Evolutionary conservation across 371 early-diverging fungal genomes (phyloP).

Genomic region (Saksenaea oblongispora): DNA sequence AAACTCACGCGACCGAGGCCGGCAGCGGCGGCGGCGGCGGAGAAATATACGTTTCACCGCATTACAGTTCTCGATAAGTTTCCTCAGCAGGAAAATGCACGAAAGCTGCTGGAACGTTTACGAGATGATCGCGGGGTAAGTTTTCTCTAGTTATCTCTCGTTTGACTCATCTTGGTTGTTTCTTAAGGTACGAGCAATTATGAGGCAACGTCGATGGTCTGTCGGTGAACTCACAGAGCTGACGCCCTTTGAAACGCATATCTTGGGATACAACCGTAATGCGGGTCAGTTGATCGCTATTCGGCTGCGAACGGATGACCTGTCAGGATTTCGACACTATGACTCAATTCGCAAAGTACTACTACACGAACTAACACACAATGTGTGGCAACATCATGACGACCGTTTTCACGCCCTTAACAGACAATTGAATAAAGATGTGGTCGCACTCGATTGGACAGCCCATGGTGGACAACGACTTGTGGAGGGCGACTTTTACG

Average conservation of each 20-base stretch:
- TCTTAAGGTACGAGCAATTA: slow-evolving; percentile 62
- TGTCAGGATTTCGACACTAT: slow-evolving; percentile 88
- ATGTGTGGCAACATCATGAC: slow-evolving; percentile 83
- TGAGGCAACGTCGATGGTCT: slow-evolving; percentile 75
- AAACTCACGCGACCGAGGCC: slow-evolving; percentile 1
- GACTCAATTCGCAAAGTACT: slow-evolving; percentile 72
- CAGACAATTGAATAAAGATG: slow-evolving; percentile 76
- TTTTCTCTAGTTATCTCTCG: neutral
- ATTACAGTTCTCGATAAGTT: slow-evolving; percentile 70
- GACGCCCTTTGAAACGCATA: slow-evolving; percentile 74
- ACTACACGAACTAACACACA: slow-evolving; percentile 90
- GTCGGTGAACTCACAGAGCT: slow-evolving; percentile 81
- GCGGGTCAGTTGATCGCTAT: slow-evolving; percentile 81
- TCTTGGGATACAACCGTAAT: slow-evolving; percentile 89
- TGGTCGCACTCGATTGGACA: slow-evolving; percentile 66
- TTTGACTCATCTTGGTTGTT: neutral
- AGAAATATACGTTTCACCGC: slow-evolving; percentile 68
- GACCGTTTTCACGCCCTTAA: slow-evolving; percentile 81
- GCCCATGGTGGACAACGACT: slow-evolving; percentile 51
- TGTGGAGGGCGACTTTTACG: slow-evolving; percentile 35
- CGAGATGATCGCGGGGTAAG: slow-evolving; percentile 66
- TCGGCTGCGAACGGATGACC: slow-evolving; percentile 83
- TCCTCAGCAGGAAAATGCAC: slow-evolving; percentile 62
- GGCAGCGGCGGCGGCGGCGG: slow-evolving; percentile 16
- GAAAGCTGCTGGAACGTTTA: slow-evolving; percentile 64